Base-by-base conservation (phyloP, 2,329 filamentous ascomycete genomes). In the Colletotrichum sp. region DNA sequence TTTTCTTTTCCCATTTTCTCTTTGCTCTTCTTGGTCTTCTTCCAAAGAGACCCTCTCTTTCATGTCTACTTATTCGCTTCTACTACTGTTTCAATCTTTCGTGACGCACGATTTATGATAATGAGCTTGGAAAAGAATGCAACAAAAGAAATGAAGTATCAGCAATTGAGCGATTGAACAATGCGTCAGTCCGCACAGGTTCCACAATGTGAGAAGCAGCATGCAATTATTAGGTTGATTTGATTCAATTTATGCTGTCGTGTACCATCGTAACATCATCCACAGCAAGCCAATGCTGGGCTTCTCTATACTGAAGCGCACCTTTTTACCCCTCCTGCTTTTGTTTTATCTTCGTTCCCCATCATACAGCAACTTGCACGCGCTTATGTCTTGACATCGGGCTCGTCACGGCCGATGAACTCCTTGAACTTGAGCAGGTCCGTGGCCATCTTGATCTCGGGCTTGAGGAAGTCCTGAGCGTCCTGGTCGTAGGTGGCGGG, bases 391-490 rank as follows among this genome's bases (percentile, higher is more conserved):
- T 96, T 98, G 81, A 99, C 97, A 87, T 98, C 95, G 43, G 97
- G 97, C 89, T 98, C 94, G 81, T 95, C 95, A 76, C 96, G 93
- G 83, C 96, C 96, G 80, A 98, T 92, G 83, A 94, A 96, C 89
- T 98, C 94, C 89, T 98, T 95, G 86, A 99, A 94, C 89, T 96
- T 96, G 83, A 99, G 90, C 75, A 99, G 89, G 70, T 93, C 91
- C 4, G 95, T 94, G 26, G 96, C 95, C 80, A 98, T 91, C 83
- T 93, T 91, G 81, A 99, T 95, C 83, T 97, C 95, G 73, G 95
- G 94, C 89, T 95, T 94, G 81, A 99, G 90, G 89, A 98, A 99
- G 74, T 96, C 96, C 87, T 99, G 97, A 16, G 96, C 96, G 84
- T 97, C 95, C 81, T 94, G 85, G 74, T 89, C 91, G 82, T 97